Conservation (phyloP, 1,284 basidiomycete genomes). For the Cryptococcus sp. region DNA sequence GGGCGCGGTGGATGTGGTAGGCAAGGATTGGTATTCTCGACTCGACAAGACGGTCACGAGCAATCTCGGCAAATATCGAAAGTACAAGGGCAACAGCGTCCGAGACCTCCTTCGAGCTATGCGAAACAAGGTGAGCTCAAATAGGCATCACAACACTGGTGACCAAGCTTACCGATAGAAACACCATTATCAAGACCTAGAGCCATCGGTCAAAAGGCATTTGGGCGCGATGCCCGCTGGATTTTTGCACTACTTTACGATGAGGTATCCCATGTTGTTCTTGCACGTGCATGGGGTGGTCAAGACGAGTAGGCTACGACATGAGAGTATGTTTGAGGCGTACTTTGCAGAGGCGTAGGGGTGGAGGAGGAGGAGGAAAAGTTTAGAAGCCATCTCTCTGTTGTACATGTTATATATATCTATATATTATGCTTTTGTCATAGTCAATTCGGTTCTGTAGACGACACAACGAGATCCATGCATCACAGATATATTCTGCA, state of each 20-base stretch:
- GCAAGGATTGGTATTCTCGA: slow-evolving; percentile 76
- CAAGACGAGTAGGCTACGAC: slow-evolving; percentile 56
- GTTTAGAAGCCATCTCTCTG: neutral
- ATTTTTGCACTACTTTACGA: slow-evolving; percentile 86
- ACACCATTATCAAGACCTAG: slow-evolving; percentile 90
- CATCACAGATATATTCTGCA: neutral
- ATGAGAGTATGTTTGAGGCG: slow-evolving; percentile 76
- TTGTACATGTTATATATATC: neutral
- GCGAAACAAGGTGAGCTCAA: slow-evolving; percentile 75
- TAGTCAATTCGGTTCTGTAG: too few species aligned
- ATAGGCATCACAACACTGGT: too few species aligned
- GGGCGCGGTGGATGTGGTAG: slow-evolving; percentile 62
- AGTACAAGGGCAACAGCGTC: slow-evolving; percentile 86
- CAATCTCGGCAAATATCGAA: slow-evolving; percentile 91
- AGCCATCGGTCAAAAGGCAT: slow-evolving; percentile 78
- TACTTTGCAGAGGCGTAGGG: slow-evolving; percentile 59
- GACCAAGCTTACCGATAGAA: slow-evolving; percentile 58
- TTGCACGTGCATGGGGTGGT: slow-evolving; percentile 85
- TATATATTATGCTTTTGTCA: neutral
- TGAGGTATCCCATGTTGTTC: slow-evolving; percentile 84
- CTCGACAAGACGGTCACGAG: slow-evolving; percentile 87
- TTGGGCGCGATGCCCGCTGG: slow-evolving; percentile 87
- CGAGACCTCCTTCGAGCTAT: slow-evolving; percentile 88
- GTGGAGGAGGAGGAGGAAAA: neutral
- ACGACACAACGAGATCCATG: too few species aligned